A percentile compares a stretch with the other conserved stretches of the same genome.
These are phyloP conservation scores for Xylariaceae sp. DNA, from an alignment of 2,329 filamentous ascomycete species.

Conservation along the genomic window DNA sequence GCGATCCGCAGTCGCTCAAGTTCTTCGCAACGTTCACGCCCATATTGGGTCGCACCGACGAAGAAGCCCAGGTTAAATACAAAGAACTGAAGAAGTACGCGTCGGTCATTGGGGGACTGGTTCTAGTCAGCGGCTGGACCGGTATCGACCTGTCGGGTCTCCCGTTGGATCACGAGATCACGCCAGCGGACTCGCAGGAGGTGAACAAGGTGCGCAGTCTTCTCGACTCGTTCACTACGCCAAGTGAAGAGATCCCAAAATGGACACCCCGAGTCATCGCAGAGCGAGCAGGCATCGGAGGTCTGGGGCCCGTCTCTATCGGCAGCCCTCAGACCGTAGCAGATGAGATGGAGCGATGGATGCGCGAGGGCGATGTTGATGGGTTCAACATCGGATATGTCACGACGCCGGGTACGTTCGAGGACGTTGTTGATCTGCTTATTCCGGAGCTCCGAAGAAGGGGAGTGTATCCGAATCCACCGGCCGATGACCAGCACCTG, in stretches of 20 bases:
- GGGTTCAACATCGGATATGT: constrained; percentile 23
- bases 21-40: constrained; percentile 46
- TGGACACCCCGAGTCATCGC: constrained; percentile 39
- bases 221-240: constrained; percentile 40
- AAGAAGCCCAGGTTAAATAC: constrained; percentile 46
- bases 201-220: constrained; percentile 32
- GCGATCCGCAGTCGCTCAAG: constrained; percentile 50
- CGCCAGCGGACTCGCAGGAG: constrained; percentile 33
- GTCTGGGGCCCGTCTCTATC: constrained; percentile 17
- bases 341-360: constrained; percentile 21
- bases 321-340: constrained; percentile 21
- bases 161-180: constrained; percentile 50
- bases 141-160: constrained; percentile 53
- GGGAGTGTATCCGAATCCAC: constrained; percentile 23
- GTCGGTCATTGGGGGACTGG: constrained; percentile 44
- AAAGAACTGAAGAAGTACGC: constrained; percentile 44
- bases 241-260: constrained; percentile 33
- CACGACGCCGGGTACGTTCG: constrained; percentile 21
- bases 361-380: constrained; percentile 19
- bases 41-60: constrained; percentile 40
- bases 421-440: constrained; percentile 21
- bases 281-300: constrained; percentile 33
- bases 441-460: constrained; percentile 16
- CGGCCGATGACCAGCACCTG: constrained; percentile 26
- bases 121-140: constrained; percentile 50